Conservation (phyloP, 1,139 yeast genomes). For the Torulaspora pretoriensis region DNA sequence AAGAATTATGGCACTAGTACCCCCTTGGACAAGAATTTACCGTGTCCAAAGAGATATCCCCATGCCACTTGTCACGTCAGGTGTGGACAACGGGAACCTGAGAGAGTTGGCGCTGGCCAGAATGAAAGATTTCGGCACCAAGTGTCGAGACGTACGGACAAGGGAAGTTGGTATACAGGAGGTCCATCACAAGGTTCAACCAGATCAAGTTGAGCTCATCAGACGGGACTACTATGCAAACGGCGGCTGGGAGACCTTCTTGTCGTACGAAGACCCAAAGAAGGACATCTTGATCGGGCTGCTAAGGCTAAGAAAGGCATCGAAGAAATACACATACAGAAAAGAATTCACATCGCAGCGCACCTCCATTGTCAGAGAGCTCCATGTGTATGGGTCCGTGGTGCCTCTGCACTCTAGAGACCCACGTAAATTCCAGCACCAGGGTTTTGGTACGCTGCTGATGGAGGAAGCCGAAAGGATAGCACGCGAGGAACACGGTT, state of each 20-base stretch:
- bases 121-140: slow-evolving; percentile 96
- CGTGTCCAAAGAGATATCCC: slow-evolving; percentile 99
- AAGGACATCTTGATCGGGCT: slow-evolving; percentile 93
- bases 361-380: slow-evolving; percentile 89
- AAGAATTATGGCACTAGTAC: slow-evolving; percentile 88
- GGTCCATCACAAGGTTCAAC: slow-evolving; percentile 94
- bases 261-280: slow-evolving; percentile 95
- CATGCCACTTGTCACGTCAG: slow-evolving; percentile 97
- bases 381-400: slow-evolving; percentile 96
- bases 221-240: slow-evolving; percentile 96
- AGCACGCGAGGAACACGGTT: slow-evolving; percentile 92
- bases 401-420: slow-evolving; percentile 97
- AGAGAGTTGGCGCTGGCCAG: slow-evolving; percentile 94
- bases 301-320: slow-evolving; percentile 80
- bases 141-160: slow-evolving; percentile 96
- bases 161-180: slow-evolving; percentile 99
- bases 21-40: slow-evolving; percentile 99
- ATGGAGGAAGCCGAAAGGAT: slow-evolving; percentile 99
- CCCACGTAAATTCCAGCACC: slow-evolving; percentile 97
- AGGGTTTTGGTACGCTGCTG: slow-evolving; percentile 93
- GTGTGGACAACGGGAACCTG: slow-evolving; percentile 96
- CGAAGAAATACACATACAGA: slow-evolving; percentile 84
- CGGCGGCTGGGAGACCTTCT: slow-evolving; percentile 98
- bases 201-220: slow-evolving; percentile 93
- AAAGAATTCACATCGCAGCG: slow-evolving; percentile 82